Evolutionary conservation across 2,329 filamentous ascomycete species (phyloP).

Genomic region (Chaetomiaceae sp.): DNA sequence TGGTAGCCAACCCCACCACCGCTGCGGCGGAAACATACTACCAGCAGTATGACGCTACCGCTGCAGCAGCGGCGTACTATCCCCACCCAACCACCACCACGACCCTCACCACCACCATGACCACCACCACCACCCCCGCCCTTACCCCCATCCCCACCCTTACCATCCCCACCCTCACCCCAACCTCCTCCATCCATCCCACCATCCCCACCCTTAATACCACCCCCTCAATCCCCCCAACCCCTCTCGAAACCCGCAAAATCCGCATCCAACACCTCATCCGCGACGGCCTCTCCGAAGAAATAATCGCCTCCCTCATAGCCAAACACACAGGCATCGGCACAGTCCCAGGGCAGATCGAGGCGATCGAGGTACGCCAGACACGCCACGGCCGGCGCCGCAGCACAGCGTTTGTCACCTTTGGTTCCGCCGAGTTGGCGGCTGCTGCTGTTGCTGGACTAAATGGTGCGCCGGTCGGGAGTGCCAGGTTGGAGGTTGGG

Average conservation of each 20-base stretch:
- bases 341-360: conserved; percentile 3
- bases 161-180: too few relatives aligned
- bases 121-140: too few relatives aligned
- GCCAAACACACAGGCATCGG: conserved; percentile 6
- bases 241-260: conserved; percentile 12
- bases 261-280: conserved; percentile 17
- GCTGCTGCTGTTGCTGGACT: background rate
- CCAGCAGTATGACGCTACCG: too few relatives aligned
- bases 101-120: background rate
- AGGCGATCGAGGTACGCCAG: conserved; percentile 9
- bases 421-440: conserved; percentile 6
- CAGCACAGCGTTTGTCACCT: conserved; percentile 16
- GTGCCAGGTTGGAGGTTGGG: too few relatives aligned
- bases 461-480: background rate
- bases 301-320: conserved; percentile 3
- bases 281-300: background rate
- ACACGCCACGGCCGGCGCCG: conserved; percentile 8
- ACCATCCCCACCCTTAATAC: too few relatives aligned
- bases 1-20: background rate
- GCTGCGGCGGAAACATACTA: background rate
- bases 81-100: too few relatives aligned
- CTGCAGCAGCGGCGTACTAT: background rate
- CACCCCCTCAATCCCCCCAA: too few relatives aligned
- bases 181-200: too few relatives aligned
- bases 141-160: background rate